Evolutionary conservation across 306 rosid species (phyloP).

Genomic region (Begonia fuchsioides): DNA sequence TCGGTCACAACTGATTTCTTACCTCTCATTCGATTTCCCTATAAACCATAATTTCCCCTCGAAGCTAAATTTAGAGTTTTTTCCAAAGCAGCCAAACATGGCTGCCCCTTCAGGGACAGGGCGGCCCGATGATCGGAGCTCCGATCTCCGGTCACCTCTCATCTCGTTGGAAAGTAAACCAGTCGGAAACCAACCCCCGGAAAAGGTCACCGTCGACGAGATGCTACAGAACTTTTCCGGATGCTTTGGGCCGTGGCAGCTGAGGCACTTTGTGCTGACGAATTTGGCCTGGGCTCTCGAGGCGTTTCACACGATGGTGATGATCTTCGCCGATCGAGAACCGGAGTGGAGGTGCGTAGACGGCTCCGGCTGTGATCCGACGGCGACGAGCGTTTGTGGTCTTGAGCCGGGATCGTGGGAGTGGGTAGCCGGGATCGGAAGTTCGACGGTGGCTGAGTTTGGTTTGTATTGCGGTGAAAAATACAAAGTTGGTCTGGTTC

Average conservation of each 20-base stretch:
- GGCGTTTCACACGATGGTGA: conserved; percentile 90
- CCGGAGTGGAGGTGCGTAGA: conserved; percentile 43
- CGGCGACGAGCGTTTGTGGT: conserved; percentile 22
- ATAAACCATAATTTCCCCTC: no score
- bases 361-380: conserved; percentile 19
- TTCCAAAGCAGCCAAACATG: not conserved
- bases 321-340: conserved; percentile 75
- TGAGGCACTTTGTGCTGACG: conserved; percentile 62
- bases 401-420: conserved; percentile 50
- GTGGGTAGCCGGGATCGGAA: conserved; percentile 31
- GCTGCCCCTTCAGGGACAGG: not conserved
- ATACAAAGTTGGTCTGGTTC: conserved; percentile 68
- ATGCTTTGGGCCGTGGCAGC: conserved; percentile 78
- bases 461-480: conserved; percentile 63
- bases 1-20: no score
- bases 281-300: conserved; percentile 84
- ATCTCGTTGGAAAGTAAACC: conserved; percentile 2
- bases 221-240: conserved; percentile 68
- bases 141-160: conserved; percentile 24
- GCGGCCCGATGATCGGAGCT: not conserved
- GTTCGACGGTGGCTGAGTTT: conserved; percentile 61
- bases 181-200: not conserved
- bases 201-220: conserved; percentile 53
- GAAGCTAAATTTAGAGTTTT: not conserved
- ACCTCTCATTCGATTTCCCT: no score